Evolutionary conservation across 805 yeast species (phyloP), one percentile per base, ranked within the genome.

Genomic region (Cyberlindnera xylosilytica): DNA sequence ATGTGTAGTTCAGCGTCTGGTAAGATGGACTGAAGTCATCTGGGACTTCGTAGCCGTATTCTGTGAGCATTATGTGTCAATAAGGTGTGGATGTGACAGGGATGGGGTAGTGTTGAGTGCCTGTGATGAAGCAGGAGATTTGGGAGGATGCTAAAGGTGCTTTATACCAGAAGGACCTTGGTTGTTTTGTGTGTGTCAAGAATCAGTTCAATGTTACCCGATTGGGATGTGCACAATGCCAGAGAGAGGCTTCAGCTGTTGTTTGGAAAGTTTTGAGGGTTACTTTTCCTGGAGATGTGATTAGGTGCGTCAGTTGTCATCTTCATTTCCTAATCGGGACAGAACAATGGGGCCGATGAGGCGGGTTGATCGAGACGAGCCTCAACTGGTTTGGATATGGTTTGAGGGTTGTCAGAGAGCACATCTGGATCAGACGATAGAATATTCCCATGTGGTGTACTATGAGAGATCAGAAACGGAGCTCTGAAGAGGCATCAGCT

Each of bases 1-100:
- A 63, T 0, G 75, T 71, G 48, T 65, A 76, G 41, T 65, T 68
- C 8, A 76, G 40, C 0, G 58, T 16, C 32, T 60, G 60, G 6
- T 45, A 27, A n/a, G 35, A 36, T n/a, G 64, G 63, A 29, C 49
- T 40, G 36, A 56, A 58, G 32, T 43, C 52, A 1, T 40, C 39
- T 7, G 53, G 44, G 10, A 46, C 36, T 9, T 29, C 19, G 19
- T 7, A 29, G 7, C 16, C 30, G 24, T 22, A 22, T 22, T 22
- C 24, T 22, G 24, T 22, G 24, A 22, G 24, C 29, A 26, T 26
- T 26, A n/a, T 26, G 29, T n/a, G n/a, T n/a, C n/a, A n/a, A 26
- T 26, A 12, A n/a, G 11, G n/a, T 26, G n/a, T 22, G 24, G 24
- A 10, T 22, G 24, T 22, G 24, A 22, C 24, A 22, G 10, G 24